Conservation (phyloP, 768 basidiomycete genomes). For the Myochromella boudieri region DNA sequence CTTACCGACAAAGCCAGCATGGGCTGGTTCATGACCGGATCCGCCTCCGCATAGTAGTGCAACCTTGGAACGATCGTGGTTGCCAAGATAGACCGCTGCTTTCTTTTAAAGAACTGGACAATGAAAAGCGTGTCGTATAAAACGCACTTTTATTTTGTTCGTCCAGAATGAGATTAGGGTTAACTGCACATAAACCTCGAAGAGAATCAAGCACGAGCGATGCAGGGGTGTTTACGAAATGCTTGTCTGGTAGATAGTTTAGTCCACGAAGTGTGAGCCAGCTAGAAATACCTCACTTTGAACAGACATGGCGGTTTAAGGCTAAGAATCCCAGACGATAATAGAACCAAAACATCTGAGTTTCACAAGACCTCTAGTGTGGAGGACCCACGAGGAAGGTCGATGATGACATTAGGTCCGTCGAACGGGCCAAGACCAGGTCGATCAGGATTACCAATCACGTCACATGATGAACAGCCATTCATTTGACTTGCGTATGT, state of each 20-base stretch:
- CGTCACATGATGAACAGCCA: constrained; percentile 1
- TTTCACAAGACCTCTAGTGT: too few species aligned
- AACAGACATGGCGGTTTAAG: constrained; percentile 33
- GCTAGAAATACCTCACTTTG: constrained; percentile 27
- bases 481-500: constrained; percentile 9
- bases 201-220: constrained; percentile 80
- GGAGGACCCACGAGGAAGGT: too few species aligned
- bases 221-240: constrained; percentile 73
- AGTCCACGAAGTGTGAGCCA: not conserved
- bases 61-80: constrained; percentile 64
- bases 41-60: constrained; percentile 83
- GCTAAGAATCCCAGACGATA: constrained; percentile 4
- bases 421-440: not conserved
- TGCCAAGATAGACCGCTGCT: constrained; percentile 61
- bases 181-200: constrained; percentile 65
- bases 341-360: too few species aligned
- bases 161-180: constrained; percentile 75
- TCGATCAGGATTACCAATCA: constrained; percentile 6
- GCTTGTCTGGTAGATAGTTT: constrained; percentile 47
- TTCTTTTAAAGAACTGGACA: constrained; percentile 9
- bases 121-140: not conserved
- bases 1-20: constrained; percentile 86
- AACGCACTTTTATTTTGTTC: constrained; percentile 63
- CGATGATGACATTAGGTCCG: constrained; percentile 7
- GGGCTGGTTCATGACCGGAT: constrained; percentile 89